phyloP scores from a whole-genome alignment of 106 monocot species.

The Dioscorea dumetorum region DNA sequence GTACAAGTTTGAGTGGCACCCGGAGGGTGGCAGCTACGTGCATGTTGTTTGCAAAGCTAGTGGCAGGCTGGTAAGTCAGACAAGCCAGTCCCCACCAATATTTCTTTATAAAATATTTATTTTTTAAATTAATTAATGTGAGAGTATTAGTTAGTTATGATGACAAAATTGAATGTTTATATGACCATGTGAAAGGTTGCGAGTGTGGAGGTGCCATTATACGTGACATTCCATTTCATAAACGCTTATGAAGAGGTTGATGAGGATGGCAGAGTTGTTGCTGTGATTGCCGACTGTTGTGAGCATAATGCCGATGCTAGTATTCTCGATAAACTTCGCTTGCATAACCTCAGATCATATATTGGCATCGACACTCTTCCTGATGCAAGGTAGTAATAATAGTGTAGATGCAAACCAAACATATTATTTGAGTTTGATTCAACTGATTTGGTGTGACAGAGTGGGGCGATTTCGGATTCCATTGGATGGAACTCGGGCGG shows the following conservation, averaged over 20 bases:
- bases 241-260: slow-evolving; percentile 90
- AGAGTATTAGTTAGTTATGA: background rate
- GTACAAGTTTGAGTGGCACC: slow-evolving; percentile 93
- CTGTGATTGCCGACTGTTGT: slow-evolving; percentile 81
- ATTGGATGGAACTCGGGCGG: slow-evolving; percentile 65
- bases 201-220: slow-evolving; percentile 85
- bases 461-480: slow-evolving; percentile 89
- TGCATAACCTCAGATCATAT: slow-evolving; percentile 54
- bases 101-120: background rate
- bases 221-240: slow-evolving; percentile 95
- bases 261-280: slow-evolving; percentile 57
- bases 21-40: slow-evolving; percentile 69
- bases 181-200: slow-evolving; percentile 38
- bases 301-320: slow-evolving; percentile 74
- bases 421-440: background rate
- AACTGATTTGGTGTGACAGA: slow-evolving; percentile 12
- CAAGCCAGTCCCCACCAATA: slow-evolving; percentile 3
- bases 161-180: background rate
- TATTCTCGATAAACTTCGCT: slow-evolving; percentile 78
- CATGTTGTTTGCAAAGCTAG: slow-evolving; percentile 83
- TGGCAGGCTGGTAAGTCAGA: slow-evolving; percentile 57
- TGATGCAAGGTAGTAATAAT: slow-evolving; percentile 65
- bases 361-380: slow-evolving; percentile 60
- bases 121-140: background rate
- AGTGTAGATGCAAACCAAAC: background rate